Evolutionary conservation across 225 moss, liverwort and hornwort genomes (phyloP).

Genomic region (Climacium dendroides): DNA sequence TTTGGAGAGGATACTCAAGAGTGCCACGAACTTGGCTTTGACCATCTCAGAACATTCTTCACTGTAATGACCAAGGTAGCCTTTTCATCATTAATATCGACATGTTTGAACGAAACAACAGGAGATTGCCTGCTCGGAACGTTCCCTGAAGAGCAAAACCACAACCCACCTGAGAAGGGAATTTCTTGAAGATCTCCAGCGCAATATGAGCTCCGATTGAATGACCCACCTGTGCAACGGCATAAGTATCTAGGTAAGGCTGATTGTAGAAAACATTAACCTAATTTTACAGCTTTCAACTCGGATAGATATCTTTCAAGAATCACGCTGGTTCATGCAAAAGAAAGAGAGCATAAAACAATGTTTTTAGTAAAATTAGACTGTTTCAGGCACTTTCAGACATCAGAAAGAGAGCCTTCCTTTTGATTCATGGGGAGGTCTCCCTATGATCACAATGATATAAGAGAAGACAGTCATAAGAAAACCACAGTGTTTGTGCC

Average conservation of each 20-base stretch:
- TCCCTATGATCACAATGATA: background rate
- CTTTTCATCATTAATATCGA: background rate
- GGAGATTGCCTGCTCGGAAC: background rate
- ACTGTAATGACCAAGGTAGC: background rate
- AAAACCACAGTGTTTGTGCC: background rate
- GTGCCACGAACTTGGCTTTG: background rate
- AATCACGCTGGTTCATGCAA: background rate
- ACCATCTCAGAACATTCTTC: background rate
- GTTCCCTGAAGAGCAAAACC: background rate
- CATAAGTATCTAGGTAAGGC: background rate
- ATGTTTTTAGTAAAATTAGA: background rate
- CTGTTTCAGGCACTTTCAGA: background rate
- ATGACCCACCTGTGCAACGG: conserved; percentile 31
- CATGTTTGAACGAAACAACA: background rate
- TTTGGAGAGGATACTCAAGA: background rate
- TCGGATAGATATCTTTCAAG: background rate
- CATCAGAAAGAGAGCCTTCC: background rate
- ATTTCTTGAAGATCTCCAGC: conserved; percentile 29
- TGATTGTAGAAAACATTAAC: background rate
- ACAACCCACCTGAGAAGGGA: conserved; percentile 34
- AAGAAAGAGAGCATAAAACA: background rate
- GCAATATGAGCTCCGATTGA: conserved; percentile 49
- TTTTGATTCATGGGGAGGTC: background rate
- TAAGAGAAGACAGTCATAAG: background rate
- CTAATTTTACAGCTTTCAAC: background rate